phyloP scores from a whole-genome alignment of 108 stramenopile genomes.

The Discostella pseudostelligera region DNA sequence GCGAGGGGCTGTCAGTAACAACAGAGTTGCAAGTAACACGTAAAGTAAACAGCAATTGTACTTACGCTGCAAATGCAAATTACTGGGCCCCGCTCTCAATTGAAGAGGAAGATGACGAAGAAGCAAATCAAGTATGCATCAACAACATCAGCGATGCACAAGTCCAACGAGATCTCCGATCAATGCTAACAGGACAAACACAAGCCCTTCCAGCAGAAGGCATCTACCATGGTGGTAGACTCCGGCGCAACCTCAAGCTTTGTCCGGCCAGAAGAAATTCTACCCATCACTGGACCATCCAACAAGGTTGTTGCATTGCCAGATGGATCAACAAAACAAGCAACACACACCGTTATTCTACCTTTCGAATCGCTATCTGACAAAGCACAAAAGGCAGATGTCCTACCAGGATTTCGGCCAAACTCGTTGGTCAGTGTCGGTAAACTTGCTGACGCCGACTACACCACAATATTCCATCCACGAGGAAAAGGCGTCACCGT shows the following conservation, averaged over 20 bases:
- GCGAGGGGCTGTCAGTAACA: no score
- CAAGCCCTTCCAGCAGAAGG: neutral
- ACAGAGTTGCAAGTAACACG: neutral
- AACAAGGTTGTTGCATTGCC: no score
- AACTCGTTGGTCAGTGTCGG: constrained; percentile 22
- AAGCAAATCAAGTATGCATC: neutral
- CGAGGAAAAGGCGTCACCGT: constrained; percentile 11
- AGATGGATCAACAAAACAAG: neutral
- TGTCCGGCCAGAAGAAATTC: neutral
- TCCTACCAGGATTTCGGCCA: neutral
- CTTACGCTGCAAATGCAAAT: neutral
- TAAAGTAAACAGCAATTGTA: neutral
- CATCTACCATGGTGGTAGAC: neutral
- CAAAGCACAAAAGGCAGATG: constrained; percentile 1
- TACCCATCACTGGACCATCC: no score
- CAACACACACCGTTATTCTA: constrained; percentile 3
- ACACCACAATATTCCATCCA: constrained; percentile 37
- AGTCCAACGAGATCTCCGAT: no score
- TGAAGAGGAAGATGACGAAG: neutral
- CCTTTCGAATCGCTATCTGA: neutral
- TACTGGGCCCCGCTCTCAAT: neutral
- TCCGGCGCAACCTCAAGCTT: neutral
- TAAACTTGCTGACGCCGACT: constrained; percentile 6
- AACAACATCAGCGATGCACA: neutral
- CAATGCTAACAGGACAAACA: neutral